Evolutionary conservation across 805 yeast species (phyloP).

Genomic region (Saccharomycopsis vini): DNA sequence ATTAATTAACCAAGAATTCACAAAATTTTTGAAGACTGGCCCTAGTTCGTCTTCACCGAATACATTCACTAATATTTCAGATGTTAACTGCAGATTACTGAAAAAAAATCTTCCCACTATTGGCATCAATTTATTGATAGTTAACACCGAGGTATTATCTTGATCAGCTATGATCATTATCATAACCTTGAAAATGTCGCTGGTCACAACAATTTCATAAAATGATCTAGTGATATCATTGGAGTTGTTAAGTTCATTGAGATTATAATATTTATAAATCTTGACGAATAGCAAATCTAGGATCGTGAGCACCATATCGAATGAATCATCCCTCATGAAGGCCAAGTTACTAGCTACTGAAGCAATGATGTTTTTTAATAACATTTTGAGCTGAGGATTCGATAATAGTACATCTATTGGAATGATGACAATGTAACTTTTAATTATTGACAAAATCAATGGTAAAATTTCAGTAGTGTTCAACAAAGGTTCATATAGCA

Average conservation of each 20-base stretch:
- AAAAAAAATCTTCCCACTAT: constrained; percentile 11
- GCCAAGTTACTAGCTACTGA: constrained; percentile 45
- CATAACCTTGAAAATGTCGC: constrained; percentile 24
- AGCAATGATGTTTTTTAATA: constrained; percentile 33
- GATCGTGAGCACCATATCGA: constrained; percentile 44
- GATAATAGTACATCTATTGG: constrained; percentile 32
- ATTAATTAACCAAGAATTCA: constrained; percentile 13
- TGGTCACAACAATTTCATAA: constrained; percentile 22
- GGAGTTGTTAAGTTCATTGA: constrained; percentile 22
- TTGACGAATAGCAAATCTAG: constrained; percentile 42
- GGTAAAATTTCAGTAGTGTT: constrained; percentile 71
- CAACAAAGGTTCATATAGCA: constrained; percentile 49
- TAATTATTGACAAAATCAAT: constrained; percentile 46
- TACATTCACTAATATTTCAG: background rate
- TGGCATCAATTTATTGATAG: constrained; percentile 20
- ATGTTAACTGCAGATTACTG: constrained; percentile 1
- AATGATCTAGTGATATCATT: constrained; percentile 20
- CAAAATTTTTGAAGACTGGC: constrained; percentile 4
- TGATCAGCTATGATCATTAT: constrained; percentile 25
- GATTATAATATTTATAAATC: constrained; percentile 22
- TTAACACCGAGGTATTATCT: constrained; percentile 26
- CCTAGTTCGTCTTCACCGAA: background rate
- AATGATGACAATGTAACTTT: constrained; percentile 50
- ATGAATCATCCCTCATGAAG: constrained; percentile 63
- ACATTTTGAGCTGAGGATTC: constrained; percentile 28